Percentiles rank a stretch among this genome's conserved stretches.
Conservation (phyloP, 108 stramenopile species). For the Schizochytrium sp. region DNA sequence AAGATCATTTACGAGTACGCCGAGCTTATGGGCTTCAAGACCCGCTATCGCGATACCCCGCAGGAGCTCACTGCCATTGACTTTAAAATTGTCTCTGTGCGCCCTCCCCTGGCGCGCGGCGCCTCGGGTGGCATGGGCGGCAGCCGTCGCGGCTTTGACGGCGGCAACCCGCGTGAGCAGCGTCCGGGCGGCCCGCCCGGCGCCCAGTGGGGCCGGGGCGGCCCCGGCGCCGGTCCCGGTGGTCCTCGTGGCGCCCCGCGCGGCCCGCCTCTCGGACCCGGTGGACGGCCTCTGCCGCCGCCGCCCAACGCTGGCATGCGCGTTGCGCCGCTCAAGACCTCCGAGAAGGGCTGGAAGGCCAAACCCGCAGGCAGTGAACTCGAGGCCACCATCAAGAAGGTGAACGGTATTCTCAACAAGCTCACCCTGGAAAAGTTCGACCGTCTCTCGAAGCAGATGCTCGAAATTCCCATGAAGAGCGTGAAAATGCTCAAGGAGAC, state of each 20-base stretch:
- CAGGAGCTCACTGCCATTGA: background rate
- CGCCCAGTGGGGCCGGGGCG: no score
- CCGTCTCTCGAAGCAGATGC: conserved; percentile 56
- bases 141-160: no score
- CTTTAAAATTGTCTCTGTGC: background rate
- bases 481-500: conserved; percentile 53
- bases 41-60: background rate
- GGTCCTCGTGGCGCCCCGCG: background rate
- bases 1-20: background rate
- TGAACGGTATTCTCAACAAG: conserved; percentile 76
- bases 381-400: conserved; percentile 55
- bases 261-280: background rate
- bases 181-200: no score
- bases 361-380: background rate
- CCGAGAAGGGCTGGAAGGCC: conserved; percentile 16
- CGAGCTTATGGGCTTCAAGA: background rate
- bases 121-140: background rate
- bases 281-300: background rate
- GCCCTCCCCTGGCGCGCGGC: background rate
- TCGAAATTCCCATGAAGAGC: conserved; percentile 56
- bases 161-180: no score
- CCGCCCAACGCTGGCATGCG: background rate
- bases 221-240: no score
- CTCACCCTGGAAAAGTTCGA: conserved; percentile 75
- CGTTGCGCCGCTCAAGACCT: background rate